Evolutionary conservation across 2,329 filamentous ascomycete species (phyloP).

Genomic region (Iodosphaeria phyllophila): DNA sequence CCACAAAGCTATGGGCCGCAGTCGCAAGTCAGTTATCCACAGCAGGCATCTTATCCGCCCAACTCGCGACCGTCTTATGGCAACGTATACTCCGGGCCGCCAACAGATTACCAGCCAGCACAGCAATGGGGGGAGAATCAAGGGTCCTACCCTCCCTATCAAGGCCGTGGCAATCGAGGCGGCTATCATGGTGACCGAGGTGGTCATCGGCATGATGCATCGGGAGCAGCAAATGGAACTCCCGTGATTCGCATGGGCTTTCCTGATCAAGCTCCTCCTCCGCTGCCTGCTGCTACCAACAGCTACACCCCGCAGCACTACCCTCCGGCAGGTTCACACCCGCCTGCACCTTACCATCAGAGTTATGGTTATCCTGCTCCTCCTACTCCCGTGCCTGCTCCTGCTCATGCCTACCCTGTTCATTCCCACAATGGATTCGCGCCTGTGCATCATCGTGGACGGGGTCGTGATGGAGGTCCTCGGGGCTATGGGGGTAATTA

Average conservation of each 20-base stretch:
- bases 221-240: no score
- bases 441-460: slow-evolving; percentile 15
- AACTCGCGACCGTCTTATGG: no score
- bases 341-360: slow-evolving; percentile 11
- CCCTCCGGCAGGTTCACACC: slow-evolving; percentile 20
- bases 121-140: slow-evolving; percentile 23
- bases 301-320: slow-evolving; percentile 22
- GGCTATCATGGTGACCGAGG: slow-evolving; percentile 25
- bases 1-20: slow-evolving; percentile 30
- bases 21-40: slow-evolving; percentile 17
- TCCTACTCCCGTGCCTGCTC: slow-evolving; percentile 19
- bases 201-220: slow-evolving; percentile 15
- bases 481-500: slow-evolving; percentile 13
- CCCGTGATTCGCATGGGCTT: slow-evolving; percentile 16
- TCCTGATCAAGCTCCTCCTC: slow-evolving; percentile 9
- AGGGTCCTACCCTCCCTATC: slow-evolving; percentile 12
- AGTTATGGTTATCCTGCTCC: slow-evolving; percentile 19
- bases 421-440: slow-evolving; percentile 1
- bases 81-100: slow-evolving; percentile 19
- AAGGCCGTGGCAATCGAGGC: slow-evolving; percentile 20
- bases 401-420: slow-evolving; percentile 17
- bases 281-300: slow-evolving; percentile 15
- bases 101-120: slow-evolving; percentile 17
- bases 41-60: slow-evolving; percentile 17
- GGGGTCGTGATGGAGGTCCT: slow-evolving; percentile 19